Base-by-base conservation (phyloP, 2,329 filamentous ascomycete genomes). In the Malbranchea zuffiana region DNA sequence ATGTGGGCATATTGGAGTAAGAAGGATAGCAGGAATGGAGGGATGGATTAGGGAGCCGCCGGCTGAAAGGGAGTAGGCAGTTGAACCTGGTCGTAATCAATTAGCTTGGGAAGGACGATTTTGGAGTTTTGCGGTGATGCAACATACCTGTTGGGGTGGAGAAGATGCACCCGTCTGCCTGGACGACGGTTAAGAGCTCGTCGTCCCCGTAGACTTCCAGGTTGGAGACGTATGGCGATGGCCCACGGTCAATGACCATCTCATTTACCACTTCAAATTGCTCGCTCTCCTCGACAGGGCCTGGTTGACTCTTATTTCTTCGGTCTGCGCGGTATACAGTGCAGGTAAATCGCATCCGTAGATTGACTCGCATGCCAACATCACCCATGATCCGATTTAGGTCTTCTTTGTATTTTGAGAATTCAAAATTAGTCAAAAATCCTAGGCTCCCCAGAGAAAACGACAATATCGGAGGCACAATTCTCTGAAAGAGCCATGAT, bases 191-290 rank as follows among this genome's bases (percentile, higher is more conserved):
- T 49, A 98, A 72, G 28, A 95, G 78, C 59, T 93, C 85, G 54
- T 93, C 82, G 55, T 98, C 90, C 45, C 87, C 90, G 57, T 93
- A 96, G 7, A 98, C 71, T 64, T 98, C 90, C 25, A 98, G 71
- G 62, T 94, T 93, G 28, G 88, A 96, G 41, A 98, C 88, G 56
- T 96, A 98, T 13, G 88, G 87, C 11, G 84, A 93, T 52, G 90
- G 90, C 45, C 90, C 90, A 42, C 90, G 83, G 63, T 98, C 90
- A 51, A 98, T 96, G 59, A 98, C 88, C 35, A 98, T 78, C 65
- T 98, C 90, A 62, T 98, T 98, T 46, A 98, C 76, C 13, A 98
- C 88, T 64, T 98, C 90, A 46, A 95, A 96, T 52, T 94, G 87
- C 64, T 96, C 88, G 29, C 81, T 84, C 60, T 95, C 87, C 49